phyloP scores from a whole-genome alignment of 164 flowering plant species.

The Umbellularia californica region DNA sequence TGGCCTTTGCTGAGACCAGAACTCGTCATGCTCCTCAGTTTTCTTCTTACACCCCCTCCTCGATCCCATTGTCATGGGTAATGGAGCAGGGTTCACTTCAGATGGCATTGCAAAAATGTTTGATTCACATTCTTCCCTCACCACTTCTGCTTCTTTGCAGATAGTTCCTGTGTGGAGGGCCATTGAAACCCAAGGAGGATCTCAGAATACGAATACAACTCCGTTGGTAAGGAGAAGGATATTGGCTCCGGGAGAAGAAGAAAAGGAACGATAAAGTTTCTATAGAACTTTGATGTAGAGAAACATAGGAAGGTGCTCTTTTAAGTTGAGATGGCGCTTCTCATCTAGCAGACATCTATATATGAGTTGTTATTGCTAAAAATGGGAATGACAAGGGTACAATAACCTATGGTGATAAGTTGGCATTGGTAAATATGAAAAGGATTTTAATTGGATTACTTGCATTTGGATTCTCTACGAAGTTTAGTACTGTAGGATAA shows the following conservation, averaged over 20 bases:
- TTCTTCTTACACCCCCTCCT: background rate
- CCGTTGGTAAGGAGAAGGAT: background rate
- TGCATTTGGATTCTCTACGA: too few species aligned
- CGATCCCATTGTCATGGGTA: background rate
- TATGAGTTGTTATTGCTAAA: too few species aligned
- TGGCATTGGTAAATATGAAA: too few species aligned
- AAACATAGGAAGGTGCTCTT: too few species aligned
- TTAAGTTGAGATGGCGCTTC: too few species aligned
- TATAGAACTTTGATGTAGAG: too few species aligned
- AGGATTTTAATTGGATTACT: too few species aligned
- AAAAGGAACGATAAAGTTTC: too few species aligned
- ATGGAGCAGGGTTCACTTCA: background rate
- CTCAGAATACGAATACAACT: background rate
- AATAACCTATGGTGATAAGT: too few species aligned
- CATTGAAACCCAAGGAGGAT: background rate
- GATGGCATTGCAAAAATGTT: background rate
- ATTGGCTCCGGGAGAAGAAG: background rate
- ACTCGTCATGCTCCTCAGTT: background rate
- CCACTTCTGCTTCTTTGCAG: background rate
- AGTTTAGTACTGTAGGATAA: too few species aligned
- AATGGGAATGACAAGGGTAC: too few species aligned
- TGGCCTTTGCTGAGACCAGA: conserved; percentile 2
- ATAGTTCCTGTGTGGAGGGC: background rate
- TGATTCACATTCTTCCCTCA: background rate
- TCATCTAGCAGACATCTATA: too few species aligned